These are phyloP conservation scores for Tylopilus plumbeoviolaceoides DNA, from an alignment of 768 basidiomycete species.

Conservation along the genomic window DNA sequence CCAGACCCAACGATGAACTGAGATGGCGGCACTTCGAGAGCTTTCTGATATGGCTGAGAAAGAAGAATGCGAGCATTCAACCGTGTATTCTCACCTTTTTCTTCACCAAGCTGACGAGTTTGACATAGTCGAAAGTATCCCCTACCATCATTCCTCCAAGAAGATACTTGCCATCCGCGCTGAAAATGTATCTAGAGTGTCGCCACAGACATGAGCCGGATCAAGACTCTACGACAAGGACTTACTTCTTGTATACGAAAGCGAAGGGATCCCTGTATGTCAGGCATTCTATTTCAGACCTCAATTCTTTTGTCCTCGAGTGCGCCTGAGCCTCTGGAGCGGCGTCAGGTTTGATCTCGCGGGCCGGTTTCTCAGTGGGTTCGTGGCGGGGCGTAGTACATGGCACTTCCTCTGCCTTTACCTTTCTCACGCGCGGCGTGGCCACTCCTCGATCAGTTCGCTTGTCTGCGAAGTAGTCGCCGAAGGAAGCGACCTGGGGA, in stretches of 20 bases:
- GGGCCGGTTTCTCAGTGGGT: background rate
- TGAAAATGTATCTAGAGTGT: conserved; percentile 54
- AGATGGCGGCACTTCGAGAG: conserved; percentile 58
- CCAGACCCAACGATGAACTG: conserved; percentile 60
- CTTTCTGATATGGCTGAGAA: conserved; percentile 41
- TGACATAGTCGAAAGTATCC: conserved; percentile 62
- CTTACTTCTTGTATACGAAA: conserved; percentile 64
- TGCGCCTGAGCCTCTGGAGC: background rate
- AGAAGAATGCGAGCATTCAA: background rate
- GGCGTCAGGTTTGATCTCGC: conserved; percentile 22
- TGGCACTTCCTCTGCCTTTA: background rate
- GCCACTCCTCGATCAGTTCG: conserved; percentile 17
- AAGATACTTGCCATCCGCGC: conserved; percentile 63
- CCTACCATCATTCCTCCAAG: conserved; percentile 83
- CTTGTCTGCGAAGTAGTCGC: conserved; percentile 67
- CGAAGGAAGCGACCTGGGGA: conserved; percentile 57
- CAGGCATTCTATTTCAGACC: conserved; percentile 37
- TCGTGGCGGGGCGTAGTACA: background rate
- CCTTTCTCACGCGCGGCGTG: background rate
- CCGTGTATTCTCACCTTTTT: conserved; percentile 42
- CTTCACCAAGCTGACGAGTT: conserved; percentile 65
- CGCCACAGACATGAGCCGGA: background rate
- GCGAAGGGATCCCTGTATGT: conserved; percentile 70
- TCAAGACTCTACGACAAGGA: background rate
- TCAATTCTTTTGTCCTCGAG: background rate